A percentile compares a stretch with the other conserved stretches of the same genome.
These are phyloP conservation scores for Gracilaria gracilis DNA, from an alignment of 23 red algal species.

Conservation along the genomic window DNA sequence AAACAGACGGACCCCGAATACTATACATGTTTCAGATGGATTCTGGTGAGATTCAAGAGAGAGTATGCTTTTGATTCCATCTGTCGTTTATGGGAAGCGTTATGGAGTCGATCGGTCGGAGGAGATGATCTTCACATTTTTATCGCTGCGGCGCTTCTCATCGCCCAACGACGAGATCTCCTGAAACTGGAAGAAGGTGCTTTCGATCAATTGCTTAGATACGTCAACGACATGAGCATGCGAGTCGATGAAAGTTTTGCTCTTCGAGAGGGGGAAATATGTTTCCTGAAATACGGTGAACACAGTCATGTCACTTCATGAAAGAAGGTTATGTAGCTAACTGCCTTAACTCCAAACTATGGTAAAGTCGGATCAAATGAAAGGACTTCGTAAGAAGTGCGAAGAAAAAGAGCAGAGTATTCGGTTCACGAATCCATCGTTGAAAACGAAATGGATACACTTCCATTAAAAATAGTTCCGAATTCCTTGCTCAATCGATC, in stretches of 20 bases:
- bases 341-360: background rate
- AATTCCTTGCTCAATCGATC: constrained; percentile 54
- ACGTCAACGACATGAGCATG: constrained; percentile 85
- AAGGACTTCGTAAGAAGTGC: background rate
- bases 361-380: background rate
- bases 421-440: background rate
- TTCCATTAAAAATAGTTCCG: constrained; percentile 28
- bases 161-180: constrained; percentile 66
- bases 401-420: background rate
- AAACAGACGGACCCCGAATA: constrained; percentile 74
- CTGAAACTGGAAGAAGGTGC: constrained; percentile 40
- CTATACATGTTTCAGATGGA: constrained; percentile 93
- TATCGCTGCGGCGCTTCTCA: constrained; percentile 76
- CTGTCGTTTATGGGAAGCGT: constrained; percentile 88
- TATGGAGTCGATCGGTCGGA: constrained; percentile 72
- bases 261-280: constrained; percentile 65
- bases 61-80: constrained; percentile 81
- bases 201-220: constrained; percentile 78
- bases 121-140: constrained; percentile 83
- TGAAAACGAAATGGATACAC: constrained; percentile 26
- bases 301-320: constrained; percentile 18
- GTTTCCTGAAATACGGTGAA: constrained; percentile 64
- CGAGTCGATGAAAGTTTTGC: constrained; percentile 76
- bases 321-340: background rate
- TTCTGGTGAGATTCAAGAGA: constrained; percentile 94